phyloP scores from a whole-genome alignment of 73 alveolate genomes.

The Tetrahymena elliotti region DNA sequence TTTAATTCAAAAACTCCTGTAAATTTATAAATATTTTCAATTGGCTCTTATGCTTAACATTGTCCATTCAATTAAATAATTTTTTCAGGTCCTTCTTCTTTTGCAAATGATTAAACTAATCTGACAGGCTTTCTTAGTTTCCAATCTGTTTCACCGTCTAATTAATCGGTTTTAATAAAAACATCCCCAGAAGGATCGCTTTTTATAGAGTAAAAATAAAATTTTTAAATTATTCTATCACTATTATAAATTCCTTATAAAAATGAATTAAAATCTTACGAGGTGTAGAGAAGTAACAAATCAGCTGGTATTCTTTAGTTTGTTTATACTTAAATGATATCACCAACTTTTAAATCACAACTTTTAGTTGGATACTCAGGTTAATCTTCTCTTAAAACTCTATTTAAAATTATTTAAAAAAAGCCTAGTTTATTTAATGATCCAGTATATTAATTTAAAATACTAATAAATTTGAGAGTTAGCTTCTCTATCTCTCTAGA shows the following conservation, averaged over 20 bases:
- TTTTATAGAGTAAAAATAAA: neutral
- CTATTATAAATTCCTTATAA: neutral
- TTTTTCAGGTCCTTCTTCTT: constrained; percentile 53
- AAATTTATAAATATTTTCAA: constrained; percentile 66
- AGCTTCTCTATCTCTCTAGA: constrained; percentile 70
- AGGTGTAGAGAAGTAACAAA: constrained; percentile 67
- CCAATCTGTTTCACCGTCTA: constrained; percentile 99
- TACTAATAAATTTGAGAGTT: constrained; percentile 36
- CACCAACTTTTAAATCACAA: constrained; percentile 70
- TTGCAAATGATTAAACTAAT: constrained; percentile 19
- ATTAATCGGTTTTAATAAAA: constrained; percentile 86
- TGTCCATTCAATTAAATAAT: constrained; percentile 7
- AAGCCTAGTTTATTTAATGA: neutral
- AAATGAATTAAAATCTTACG: constrained; percentile 40
- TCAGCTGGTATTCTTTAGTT: constrained; percentile 91
- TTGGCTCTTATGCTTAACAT: constrained; percentile 45
- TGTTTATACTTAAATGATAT: constrained; percentile 64
- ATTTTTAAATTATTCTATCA: neutral
- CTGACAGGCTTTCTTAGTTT: constrained; percentile 81
- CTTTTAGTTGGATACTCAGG: constrained; percentile 17
- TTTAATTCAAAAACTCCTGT: constrained; percentile 46
- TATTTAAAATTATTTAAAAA: neutral
- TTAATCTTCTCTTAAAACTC: constrained; percentile 10
- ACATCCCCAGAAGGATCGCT: constrained; percentile 52
- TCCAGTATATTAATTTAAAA: constrained; percentile 18